Evolutionary conservation across 352 stramenopile genomes (phyloP).

Genomic region (Globisporangium spinosum): DNA sequence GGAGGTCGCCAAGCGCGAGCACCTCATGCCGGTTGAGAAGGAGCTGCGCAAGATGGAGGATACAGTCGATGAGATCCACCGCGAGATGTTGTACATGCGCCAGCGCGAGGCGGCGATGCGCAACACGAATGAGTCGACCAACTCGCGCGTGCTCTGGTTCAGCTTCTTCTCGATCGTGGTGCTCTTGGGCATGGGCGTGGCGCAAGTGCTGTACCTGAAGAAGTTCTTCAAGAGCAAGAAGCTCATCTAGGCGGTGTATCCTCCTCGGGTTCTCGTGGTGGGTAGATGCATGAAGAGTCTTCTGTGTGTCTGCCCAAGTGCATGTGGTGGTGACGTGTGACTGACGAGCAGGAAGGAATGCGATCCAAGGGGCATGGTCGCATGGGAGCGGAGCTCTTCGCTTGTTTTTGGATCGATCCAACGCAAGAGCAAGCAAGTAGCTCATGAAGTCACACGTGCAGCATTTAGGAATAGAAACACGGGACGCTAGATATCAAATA

Average conservation of each 20-base stretch:
- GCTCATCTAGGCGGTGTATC: conserved; percentile 59
- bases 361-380: conserved; percentile 1
- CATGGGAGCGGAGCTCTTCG: neutral
- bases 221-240: conserved; percentile 93
- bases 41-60: conserved; percentile 90
- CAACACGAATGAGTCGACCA: conserved; percentile 89
- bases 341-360: neutral
- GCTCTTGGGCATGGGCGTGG: conserved; percentile 80
- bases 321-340: neutral
- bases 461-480: conserved; percentile 10
- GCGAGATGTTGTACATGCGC: conserved; percentile 89
- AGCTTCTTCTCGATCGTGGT: conserved; percentile 88
- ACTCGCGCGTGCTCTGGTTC: conserved; percentile 88
- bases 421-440: neutral
- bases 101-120: conserved; percentile 82
- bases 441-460: conserved; percentile 1
- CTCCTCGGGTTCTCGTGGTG: neutral
- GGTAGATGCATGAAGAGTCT: neutral
- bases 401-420: neutral
- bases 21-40: conserved; percentile 87
- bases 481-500: neutral
- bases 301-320: neutral
- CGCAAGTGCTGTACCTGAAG: conserved; percentile 89
- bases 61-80: conserved; percentile 86
- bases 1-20: conserved; percentile 85